Conservation (phyloP, 495 filamentous ascomycete genomes). For the Cryomyces minteri region DNA sequence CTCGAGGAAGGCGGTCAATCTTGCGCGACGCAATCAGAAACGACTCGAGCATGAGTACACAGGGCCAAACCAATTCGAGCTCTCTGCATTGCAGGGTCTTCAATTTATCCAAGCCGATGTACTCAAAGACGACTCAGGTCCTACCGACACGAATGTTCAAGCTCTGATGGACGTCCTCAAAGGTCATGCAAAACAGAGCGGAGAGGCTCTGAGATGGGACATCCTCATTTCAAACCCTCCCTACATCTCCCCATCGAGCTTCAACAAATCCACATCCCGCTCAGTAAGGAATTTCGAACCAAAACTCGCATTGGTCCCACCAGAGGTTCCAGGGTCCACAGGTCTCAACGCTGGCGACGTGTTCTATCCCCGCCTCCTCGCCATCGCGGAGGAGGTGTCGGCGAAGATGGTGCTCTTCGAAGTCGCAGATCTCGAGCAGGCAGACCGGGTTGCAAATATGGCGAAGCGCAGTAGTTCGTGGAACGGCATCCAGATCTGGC, state of each 20-base stretch:
- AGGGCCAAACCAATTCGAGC: neutral
- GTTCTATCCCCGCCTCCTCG: conserved; percentile 37
- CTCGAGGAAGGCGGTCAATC: conserved; percentile 34
- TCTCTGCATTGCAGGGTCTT: too few relatives aligned
- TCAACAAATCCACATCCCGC: conserved; percentile 31
- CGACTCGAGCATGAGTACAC: conserved; percentile 16
- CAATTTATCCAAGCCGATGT: too few relatives aligned
- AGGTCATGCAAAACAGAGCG: too few relatives aligned
- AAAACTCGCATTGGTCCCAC: conserved; percentile 54
- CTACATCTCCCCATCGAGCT: conserved; percentile 54
- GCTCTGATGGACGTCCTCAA: too few relatives aligned
- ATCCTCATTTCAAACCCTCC: conserved; percentile 82
- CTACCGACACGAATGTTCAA: too few relatives aligned
- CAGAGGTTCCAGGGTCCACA: conserved; percentile 1
- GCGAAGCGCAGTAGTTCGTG: conserved; percentile 8
- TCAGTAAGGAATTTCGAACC: conserved; percentile 74
- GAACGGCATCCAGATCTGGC: conserved; percentile 32
- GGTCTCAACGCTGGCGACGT: conserved; percentile 27
- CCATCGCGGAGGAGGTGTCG: conserved; percentile 16
- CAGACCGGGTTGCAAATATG: conserved; percentile 12
- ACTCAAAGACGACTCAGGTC: too few relatives aligned
- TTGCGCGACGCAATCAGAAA: conserved; percentile 38
- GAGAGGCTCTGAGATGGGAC: conserved; percentile 25
- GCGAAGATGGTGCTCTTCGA: conserved; percentile 35
- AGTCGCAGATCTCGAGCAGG: conserved; percentile 33